A percentile compares a stretch with the other conserved stretches of the same genome.
Evolutionary conservation across 805 yeast species (phyloP).

Genomic region (Ogataea methanolica): DNA sequence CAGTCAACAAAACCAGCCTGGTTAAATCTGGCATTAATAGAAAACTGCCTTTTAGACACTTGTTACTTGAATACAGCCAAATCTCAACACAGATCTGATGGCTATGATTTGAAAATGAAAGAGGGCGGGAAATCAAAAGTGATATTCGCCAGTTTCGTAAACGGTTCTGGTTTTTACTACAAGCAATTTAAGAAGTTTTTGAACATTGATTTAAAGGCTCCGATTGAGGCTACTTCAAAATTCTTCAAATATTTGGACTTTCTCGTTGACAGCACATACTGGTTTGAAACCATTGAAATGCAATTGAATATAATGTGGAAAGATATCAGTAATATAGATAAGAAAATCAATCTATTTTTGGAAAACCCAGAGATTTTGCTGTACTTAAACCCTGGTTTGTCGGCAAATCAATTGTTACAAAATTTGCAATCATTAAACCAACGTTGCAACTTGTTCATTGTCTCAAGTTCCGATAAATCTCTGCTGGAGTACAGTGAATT

Average conservation of each 20-base stretch:
- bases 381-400: conserved; percentile 9
- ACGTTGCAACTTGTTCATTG: conserved; percentile 20
- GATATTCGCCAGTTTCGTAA: conserved; percentile 30
- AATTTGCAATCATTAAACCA: conserved; percentile 16
- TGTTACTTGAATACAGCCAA: conserved; percentile 33
- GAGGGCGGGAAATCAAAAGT: conserved; percentile 30
- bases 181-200: conserved; percentile 33
- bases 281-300: conserved; percentile 13
- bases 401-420: conserved; percentile 11
- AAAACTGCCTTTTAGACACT: conserved; percentile 45
- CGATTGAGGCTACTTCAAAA: conserved; percentile 17
- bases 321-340: conserved; percentile 10
- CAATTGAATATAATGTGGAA: conserved; percentile 12
- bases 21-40: conserved; percentile 54
- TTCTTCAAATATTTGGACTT: conserved; percentile 37
- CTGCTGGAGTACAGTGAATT: conserved; percentile 17
- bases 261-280: conserved; percentile 32
- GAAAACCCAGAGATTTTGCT: conserved; percentile 28
- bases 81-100: conserved; percentile 18
- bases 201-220: conserved; percentile 32
- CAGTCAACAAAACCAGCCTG: conserved; percentile 61
- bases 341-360: conserved; percentile 17
- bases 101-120: not conserved
- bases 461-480: conserved; percentile 17
- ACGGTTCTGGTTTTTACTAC: conserved; percentile 18